Evolutionary conservation across 192 early-diverging fungal species (phyloP), one percentile per base, ranked within the genome.

Genomic region (Haplosporangium gracile): DNA sequence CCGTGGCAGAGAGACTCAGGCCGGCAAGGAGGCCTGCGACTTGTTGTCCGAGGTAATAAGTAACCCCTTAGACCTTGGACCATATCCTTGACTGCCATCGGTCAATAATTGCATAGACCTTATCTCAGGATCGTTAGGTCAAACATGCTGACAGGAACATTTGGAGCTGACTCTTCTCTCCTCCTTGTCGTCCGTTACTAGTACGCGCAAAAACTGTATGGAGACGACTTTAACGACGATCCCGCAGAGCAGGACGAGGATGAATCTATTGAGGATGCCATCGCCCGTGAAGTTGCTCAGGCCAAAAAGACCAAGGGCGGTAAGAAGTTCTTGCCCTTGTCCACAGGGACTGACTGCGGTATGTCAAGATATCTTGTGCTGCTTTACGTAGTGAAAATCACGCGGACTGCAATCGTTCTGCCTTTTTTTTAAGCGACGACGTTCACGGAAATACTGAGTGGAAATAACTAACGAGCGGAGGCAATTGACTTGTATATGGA

Each of bases 281-380:
- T 93, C 76, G 88, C 87, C 29, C 91, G 90, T 72, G 92, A 93
- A 82, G 73, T 93, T 5, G 89, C 88, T 40, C 75, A 84, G 32
- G 74, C 90, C 36, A 93, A 90, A 63, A 89, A 90, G 76, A 71
- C 82, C 24, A 89, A 88, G 38, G 76, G 74, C 36, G 82, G 88
- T 45, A 87, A 88, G 73, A 81, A 89, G 72, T 93, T 93, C 82
- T 47, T 83, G 13, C 87, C 88, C 55, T 82, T 93, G 65, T 47
- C 77, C 43, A 91, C 89, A 11, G 91, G 88, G 39, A 90, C 90
- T 15, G 88, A 88, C 79, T 93, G 92, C 70, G 79, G 92, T 93
- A 90, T 18, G 82, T 83, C 13, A 16, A 20, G n/a, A 8, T 16
- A 1, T 40, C 20, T 32, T 22, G 22, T 39, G 20, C 13, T 42